These are phyloP conservation scores for Clarireedia monteithiana DNA, from an alignment of 2,329 filamentous ascomycete genomes.

Conservation along the genomic window DNA sequence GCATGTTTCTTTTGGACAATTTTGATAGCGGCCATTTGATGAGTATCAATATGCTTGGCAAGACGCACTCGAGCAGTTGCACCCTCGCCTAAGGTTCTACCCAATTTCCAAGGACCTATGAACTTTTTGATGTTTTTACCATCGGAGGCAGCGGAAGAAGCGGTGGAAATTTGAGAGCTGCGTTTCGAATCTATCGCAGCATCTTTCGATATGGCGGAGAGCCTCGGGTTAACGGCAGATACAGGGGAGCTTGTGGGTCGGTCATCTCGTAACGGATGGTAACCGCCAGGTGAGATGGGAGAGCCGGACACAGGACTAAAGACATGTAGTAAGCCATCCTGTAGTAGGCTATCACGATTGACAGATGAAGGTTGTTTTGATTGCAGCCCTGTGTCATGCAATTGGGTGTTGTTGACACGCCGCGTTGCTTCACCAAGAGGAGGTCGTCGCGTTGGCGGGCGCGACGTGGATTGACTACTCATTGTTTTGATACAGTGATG, in stretches of 20 bases:
- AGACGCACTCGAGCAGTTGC: constrained; percentile 82
- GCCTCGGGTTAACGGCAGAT: constrained; percentile 26
- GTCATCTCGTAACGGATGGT: constrained; percentile 8
- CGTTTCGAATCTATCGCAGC: constrained; percentile 29
- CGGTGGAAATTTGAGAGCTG: constrained; percentile 33
- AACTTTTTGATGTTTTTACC: constrained; percentile 50
- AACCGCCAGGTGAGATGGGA: constrained; percentile 9
- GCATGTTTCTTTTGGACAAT: constrained; percentile 83
- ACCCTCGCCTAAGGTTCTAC: constrained; percentile 80
- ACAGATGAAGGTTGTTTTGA: constrained; percentile 17
- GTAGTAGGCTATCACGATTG: constrained; percentile 23
- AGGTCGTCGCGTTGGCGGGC: constrained; percentile 24
- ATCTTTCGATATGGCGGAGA: constrained; percentile 30
- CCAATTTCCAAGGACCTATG: constrained; percentile 90
- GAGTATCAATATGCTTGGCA: constrained; percentile 71
- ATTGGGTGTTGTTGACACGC: constrained; percentile 27
- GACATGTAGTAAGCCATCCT: constrained; percentile 16
- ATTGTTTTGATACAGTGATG: constrained; percentile 11
- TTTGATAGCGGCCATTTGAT: constrained; percentile 84
- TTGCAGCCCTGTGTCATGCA: neutral
- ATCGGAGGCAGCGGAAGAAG: constrained; percentile 31
- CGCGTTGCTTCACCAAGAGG: constrained; percentile 28
- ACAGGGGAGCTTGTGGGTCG: constrained; percentile 22
- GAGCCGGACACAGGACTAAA: constrained; percentile 9
- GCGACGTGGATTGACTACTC: constrained; percentile 16